These are phyloP conservation scores for Malus orientalis DNA, from an alignment of 306 rosid species.

Conservation along the genomic window DNA sequence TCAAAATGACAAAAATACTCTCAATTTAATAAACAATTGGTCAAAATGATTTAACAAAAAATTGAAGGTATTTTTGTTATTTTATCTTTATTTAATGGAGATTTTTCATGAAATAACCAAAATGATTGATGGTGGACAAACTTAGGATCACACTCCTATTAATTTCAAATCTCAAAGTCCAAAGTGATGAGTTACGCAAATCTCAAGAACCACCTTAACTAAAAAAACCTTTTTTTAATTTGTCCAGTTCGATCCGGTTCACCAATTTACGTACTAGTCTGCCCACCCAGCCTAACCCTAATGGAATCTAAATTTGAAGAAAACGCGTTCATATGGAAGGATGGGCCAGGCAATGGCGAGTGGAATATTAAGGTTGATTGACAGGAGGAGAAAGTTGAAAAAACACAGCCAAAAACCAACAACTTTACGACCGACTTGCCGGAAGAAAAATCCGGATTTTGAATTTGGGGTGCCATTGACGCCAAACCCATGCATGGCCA, in stretches of 20 bases:
- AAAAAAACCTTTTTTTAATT: no score
- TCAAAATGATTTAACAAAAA: no score
- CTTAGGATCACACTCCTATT: no score
- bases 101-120: accelerated
- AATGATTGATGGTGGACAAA: no score
- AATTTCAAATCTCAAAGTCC: accelerated
- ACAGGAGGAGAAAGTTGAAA: not conserved
- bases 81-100: no score
- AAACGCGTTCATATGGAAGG: not conserved
- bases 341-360: not conserved
- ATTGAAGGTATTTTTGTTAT: no score
- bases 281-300: not conserved
- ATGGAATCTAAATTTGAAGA: not conserved
- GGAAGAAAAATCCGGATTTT: not conserved
- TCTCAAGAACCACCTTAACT: accelerated
- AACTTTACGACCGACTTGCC: not conserved
- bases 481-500: not conserved
- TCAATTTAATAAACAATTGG: no score
- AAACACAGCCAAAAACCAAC: not conserved
- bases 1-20: no score
- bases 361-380: not conserved
- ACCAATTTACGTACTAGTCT: not conserved
- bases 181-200: no score
- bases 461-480: not conserved
- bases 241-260: not conserved